phyloP scores from a whole-genome alignment of 176 grass and related monocot genomes.

The Musa troglodytarum region DNA sequence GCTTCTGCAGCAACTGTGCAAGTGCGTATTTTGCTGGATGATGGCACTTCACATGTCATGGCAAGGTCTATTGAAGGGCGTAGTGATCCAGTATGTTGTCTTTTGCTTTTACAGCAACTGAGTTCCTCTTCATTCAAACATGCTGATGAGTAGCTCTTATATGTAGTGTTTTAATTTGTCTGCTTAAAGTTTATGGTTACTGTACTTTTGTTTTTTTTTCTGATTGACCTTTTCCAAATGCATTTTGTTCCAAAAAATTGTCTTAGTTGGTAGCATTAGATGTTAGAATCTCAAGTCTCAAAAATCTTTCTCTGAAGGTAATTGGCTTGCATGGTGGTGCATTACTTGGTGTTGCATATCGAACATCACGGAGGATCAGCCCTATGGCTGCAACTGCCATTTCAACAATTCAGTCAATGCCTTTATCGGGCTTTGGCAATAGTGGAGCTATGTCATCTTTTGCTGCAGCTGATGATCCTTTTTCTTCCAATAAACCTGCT shows the following conservation, averaged over 20 bases:
- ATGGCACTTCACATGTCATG: slow-evolving; percentile 87
- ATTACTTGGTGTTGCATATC: slow-evolving; percentile 89
- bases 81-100: slow-evolving; percentile 73
- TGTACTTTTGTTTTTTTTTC: not conserved
- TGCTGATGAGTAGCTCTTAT: not conserved
- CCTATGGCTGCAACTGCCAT: slow-evolving; percentile 77
- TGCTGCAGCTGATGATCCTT: slow-evolving; percentile 73
- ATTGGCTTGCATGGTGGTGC: slow-evolving; percentile 97
- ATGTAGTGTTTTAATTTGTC: not conserved
- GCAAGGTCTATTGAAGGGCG: slow-evolving; percentile 87
- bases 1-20: slow-evolving; percentile 88
- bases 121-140: not conserved
- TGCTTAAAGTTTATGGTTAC: not conserved
- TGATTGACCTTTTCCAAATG: slow-evolving; percentile 3
- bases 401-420: slow-evolving; percentile 82
- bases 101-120: not conserved
- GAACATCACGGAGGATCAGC: slow-evolving; percentile 87
- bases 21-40: slow-evolving; percentile 97
- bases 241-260: not conserved
- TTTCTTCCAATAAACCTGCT: slow-evolving; percentile 44
- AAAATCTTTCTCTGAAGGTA: slow-evolving; percentile 40
- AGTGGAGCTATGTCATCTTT: slow-evolving; percentile 54
- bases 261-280: not conserved
- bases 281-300: not conserved
- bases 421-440: slow-evolving; percentile 78